These are phyloP conservation scores for Chrysophaeum taylorii DNA, from an alignment of 352 stramenopile species.

Conservation along the genomic window DNA sequence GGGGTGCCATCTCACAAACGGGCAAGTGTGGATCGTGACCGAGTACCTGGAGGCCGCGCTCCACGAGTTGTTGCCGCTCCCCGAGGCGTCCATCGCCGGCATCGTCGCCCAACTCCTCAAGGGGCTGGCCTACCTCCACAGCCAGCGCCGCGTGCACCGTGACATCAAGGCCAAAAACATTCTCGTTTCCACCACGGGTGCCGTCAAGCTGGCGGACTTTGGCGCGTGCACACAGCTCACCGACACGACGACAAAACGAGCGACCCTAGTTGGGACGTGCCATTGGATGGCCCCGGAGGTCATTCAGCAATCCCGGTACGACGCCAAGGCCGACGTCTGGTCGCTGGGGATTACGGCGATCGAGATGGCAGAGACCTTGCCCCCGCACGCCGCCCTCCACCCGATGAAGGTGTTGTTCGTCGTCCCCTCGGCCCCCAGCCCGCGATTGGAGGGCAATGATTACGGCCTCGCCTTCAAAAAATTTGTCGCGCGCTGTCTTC, in stretches of 20 bases:
- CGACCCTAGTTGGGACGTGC: conserved; percentile 75
- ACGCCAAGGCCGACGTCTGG: conserved; percentile 44
- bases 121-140: conserved; percentile 61
- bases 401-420: conserved; percentile 94
- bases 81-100: neutral
- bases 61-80: neutral
- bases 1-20: neutral
- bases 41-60: conserved; percentile 7
- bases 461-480: conserved; percentile 36
- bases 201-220: conserved; percentile 90
- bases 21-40: conserved; percentile 5
- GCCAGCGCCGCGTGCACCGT: conserved; percentile 70
- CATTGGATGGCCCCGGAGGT: conserved; percentile 88
- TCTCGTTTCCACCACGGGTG: conserved; percentile 69
- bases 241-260: conserved; percentile 92
- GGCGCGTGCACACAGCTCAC: conserved; percentile 75
- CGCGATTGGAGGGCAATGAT: conserved; percentile 52
- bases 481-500: conserved; percentile 40
- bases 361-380: conserved; percentile 91
- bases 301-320: conserved; percentile 47
- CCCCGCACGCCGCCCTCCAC: conserved; percentile 88
- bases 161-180: conserved; percentile 89
- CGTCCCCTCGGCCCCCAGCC: conserved; percentile 84
- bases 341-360: conserved; percentile 74
- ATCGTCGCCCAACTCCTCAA: neutral